These are phyloP conservation scores for Planoprotostelium fungivorum DNA, from an alignment of 78 protist genomes.

Conservation along the genomic window DNA sequence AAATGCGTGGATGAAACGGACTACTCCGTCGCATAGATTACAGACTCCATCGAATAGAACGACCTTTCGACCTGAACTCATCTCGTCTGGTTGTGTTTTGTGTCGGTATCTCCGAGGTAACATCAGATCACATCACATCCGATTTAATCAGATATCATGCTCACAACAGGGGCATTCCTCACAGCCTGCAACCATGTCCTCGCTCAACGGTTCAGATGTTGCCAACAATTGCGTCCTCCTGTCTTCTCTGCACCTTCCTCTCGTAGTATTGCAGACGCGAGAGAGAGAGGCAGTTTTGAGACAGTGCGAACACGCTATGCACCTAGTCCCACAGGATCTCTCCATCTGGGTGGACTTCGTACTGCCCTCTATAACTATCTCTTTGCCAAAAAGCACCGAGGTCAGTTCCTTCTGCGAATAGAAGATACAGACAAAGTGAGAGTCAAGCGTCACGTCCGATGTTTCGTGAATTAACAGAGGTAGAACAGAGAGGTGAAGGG, in stretches of 20 bases:
- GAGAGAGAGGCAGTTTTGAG: too few relatives aligned
- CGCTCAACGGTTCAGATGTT: too few relatives aligned
- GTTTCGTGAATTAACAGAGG: not conserved
- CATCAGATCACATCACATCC: too few relatives aligned
- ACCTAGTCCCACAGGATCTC: slow-evolving; percentile 83
- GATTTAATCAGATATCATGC: too few relatives aligned
- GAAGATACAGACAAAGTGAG: slow-evolving; percentile 77
- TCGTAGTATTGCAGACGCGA: too few relatives aligned
- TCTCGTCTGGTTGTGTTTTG: too few relatives aligned
- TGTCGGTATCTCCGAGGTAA: too few relatives aligned
- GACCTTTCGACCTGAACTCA: not conserved
- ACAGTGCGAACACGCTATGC: slow-evolving; percentile 82
- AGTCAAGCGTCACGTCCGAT: not conserved
- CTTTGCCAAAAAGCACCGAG: slow-evolving; percentile 67
- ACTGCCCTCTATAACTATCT: slow-evolving; percentile 81
- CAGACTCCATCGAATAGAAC: slow-evolving; percentile 47
- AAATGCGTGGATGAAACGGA: slow-evolving; percentile 39
- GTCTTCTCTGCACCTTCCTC: too few relatives aligned
- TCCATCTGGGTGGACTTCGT: slow-evolving; percentile 84
- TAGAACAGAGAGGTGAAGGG: not conserved
- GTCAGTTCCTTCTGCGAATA: slow-evolving; percentile 68
- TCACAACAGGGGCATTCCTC: too few relatives aligned
- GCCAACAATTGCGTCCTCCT: too few relatives aligned
- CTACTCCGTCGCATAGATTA: slow-evolving; percentile 54
- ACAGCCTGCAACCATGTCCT: too few relatives aligned